Percentiles rank a stretch among this genome's conserved stretches.
These are phyloP conservation scores for Alloascoidea africana DNA, from an alignment of 805 yeast species.

Conservation along the genomic window DNA sequence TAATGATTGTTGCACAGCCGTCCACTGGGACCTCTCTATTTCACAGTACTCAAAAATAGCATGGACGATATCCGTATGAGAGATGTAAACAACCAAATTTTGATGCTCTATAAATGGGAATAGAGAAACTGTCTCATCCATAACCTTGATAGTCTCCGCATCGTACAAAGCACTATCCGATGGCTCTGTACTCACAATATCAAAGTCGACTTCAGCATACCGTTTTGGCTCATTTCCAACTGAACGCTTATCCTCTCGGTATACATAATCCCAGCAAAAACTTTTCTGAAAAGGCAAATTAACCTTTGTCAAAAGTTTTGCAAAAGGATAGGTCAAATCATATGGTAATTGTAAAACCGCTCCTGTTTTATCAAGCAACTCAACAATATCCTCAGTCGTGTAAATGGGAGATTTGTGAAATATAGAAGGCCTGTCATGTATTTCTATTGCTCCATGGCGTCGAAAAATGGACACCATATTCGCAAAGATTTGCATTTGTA, in stretches of 20 bases:
- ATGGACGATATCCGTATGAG: conserved; percentile 71
- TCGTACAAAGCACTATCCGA: conserved; percentile 45
- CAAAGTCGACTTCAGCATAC: conserved; percentile 78
- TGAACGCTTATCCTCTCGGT: conserved; percentile 41
- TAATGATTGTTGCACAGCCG: conserved; percentile 53
- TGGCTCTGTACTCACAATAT: conserved; percentile 42
- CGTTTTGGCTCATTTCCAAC: conserved; percentile 61
- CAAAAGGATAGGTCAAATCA: conserved; percentile 83
- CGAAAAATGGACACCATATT: conserved; percentile 50
- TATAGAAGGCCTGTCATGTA: conserved; percentile 44
- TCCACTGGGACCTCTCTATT: conserved; percentile 57
- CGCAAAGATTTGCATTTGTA: conserved; percentile 44
- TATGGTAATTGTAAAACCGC: conserved; percentile 79
- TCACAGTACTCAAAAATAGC: conserved; percentile 71
- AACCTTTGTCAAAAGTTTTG: conserved; percentile 63
- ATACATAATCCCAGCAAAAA: conserved; percentile 69
- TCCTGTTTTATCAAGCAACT: conserved; percentile 75
- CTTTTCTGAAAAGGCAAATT: conserved; percentile 39
- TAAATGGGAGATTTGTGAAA: conserved; percentile 73
- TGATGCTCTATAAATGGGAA: conserved; percentile 54
- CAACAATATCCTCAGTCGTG: conserved; percentile 52
- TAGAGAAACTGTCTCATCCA: conserved; percentile 52
- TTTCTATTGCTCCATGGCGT: conserved; percentile 80
- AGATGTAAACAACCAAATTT: conserved; percentile 46
- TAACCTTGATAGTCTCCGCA: conserved; percentile 76